Conservation (phyloP, 179 eudicot genomes). For the Gypsophila paniculata region DNA sequence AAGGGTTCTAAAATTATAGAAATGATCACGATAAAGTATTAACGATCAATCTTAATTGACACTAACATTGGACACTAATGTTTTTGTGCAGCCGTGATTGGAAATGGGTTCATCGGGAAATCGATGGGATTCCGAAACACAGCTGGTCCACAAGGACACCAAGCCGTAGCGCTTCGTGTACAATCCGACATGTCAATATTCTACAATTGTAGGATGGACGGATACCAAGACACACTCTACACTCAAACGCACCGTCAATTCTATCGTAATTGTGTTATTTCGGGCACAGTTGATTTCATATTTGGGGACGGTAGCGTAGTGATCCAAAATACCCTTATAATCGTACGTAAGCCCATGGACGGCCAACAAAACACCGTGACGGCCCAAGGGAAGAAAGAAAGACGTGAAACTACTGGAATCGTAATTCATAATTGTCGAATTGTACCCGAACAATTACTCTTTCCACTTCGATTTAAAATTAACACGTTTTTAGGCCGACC, state of each 20-base stretch:
- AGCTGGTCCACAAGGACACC: slow-evolving; percentile 68
- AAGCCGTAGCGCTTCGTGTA: slow-evolving; percentile 71
- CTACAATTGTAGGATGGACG: slow-evolving; percentile 66
- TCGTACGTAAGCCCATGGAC: slow-evolving; percentile 42
- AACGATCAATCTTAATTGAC: no score
- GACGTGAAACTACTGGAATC: slow-evolving; percentile 40
- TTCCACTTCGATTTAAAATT: slow-evolving; percentile 31
- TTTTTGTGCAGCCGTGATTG: slow-evolving; percentile 41
- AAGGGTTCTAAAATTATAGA: no score
- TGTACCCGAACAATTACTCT: slow-evolving; percentile 42
- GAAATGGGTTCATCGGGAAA: slow-evolving; percentile 57
- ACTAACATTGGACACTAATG: not conserved
- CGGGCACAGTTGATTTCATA: slow-evolving; percentile 71
- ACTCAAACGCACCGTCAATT: slow-evolving; percentile 55
- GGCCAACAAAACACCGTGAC: slow-evolving; percentile 55
- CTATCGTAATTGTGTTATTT: slow-evolving; percentile 60
- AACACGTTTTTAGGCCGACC: slow-evolving; percentile 61
- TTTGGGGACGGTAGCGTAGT: slow-evolving; percentile 45
- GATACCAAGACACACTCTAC: slow-evolving; percentile 65
- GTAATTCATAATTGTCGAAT: slow-evolving; percentile 66
- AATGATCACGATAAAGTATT: no score
- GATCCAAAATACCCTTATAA: slow-evolving; percentile 51
- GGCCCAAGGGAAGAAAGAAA: slow-evolving; percentile 54
- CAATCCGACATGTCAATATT: slow-evolving; percentile 54
- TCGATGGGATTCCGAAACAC: slow-evolving; percentile 64